These are phyloP conservation scores for Penicillium sumatraense DNA, from an alignment of 2,329 filamentous ascomycete species.

Conservation along the genomic window DNA sequence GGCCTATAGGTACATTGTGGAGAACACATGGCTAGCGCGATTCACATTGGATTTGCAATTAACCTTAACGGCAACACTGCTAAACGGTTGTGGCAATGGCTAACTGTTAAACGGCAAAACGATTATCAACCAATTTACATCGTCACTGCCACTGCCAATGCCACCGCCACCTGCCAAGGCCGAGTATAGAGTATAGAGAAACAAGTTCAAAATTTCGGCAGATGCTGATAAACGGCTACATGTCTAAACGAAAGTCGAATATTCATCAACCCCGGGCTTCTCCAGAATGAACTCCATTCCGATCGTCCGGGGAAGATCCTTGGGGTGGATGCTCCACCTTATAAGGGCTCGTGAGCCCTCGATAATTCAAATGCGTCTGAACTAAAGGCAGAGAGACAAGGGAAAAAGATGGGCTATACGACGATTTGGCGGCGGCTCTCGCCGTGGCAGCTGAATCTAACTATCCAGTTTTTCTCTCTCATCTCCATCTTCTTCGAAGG, in stretches of 20 bases:
- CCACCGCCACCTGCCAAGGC: background rate
- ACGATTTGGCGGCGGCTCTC: slow-evolving; percentile 51
- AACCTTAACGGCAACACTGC: background rate
- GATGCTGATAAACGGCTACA: slow-evolving; percentile 20
- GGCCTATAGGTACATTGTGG: background rate
- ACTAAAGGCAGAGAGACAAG: background rate
- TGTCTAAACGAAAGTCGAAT: slow-evolving; percentile 23
- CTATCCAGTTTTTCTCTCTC: slow-evolving; percentile 39
- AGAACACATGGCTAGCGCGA: background rate
- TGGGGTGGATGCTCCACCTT: slow-evolving; percentile 2
- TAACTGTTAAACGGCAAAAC: slow-evolving; percentile 24
- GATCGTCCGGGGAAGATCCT: background rate
- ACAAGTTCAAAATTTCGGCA: background rate
- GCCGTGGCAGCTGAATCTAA: slow-evolving; percentile 48
- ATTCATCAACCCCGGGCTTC: slow-evolving; percentile 19
- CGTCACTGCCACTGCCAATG: background rate
- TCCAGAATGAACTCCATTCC: background rate
- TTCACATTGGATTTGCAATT: background rate
- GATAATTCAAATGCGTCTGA: slow-evolving; percentile 1
- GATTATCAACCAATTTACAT: slow-evolving; percentile 10
- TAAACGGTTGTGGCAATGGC: slow-evolving; percentile 9
- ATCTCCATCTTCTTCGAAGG: slow-evolving; percentile 47
- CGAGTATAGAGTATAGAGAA: slow-evolving; percentile 10
- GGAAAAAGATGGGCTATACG: slow-evolving; percentile 41
- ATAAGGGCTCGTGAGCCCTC: background rate